A percentile compares a stretch with the other conserved stretches of the same genome.
Evolutionary conservation across 1,284 basidiomycete genomes (phyloP).

Genomic region (Ceraceosorus bombacis): DNA sequence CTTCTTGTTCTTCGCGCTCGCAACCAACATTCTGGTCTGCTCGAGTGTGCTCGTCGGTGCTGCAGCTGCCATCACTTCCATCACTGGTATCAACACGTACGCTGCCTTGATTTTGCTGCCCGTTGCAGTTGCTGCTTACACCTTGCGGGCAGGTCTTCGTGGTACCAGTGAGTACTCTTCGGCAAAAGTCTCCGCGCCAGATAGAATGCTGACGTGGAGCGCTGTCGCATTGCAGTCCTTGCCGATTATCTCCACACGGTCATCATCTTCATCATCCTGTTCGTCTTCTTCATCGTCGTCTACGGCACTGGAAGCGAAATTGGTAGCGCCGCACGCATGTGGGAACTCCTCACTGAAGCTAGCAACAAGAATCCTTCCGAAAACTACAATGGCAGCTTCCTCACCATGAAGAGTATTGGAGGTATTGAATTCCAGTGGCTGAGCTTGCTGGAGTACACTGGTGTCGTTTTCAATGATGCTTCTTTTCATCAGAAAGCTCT

Average conservation of each 20-base stretch:
- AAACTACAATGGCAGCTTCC: slow-evolving; percentile 25
- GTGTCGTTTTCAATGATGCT: slow-evolving; percentile 32
- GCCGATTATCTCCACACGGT: slow-evolving; percentile 41
- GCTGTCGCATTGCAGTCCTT: slow-evolving; percentile 15
- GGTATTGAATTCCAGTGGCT: slow-evolving; percentile 30
- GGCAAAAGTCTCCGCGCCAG: too few relatives aligned
- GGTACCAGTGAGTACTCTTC: slow-evolving; percentile 1
- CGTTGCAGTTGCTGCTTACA: slow-evolving; percentile 34
- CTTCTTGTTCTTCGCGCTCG: slow-evolving; percentile 37
- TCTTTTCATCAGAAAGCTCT: slow-evolving; percentile 37
- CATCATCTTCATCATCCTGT: slow-evolving; percentile 40
- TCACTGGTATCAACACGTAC: slow-evolving; percentile 35
- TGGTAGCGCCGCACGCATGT: slow-evolving; percentile 31
- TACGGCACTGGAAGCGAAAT: slow-evolving; percentile 33
- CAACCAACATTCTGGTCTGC: slow-evolving; percentile 41
- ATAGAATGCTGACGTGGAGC: neutral
- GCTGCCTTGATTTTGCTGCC: slow-evolving; percentile 33
- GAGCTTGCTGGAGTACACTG: slow-evolving; percentile 32
- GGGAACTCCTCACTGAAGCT: slow-evolving; percentile 23
- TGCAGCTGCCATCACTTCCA: slow-evolving; percentile 32
- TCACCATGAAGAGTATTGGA: slow-evolving; percentile 32
- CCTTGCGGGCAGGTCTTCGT: slow-evolving; percentile 31
- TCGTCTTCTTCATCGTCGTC: slow-evolving; percentile 28
- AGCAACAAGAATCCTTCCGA: slow-evolving; percentile 13
- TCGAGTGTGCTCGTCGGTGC: slow-evolving; percentile 31